These are phyloP conservation scores for Suhomyces ambrosiae DNA, from an alignment of 1,139 yeast genomes.

Conservation along the genomic window DNA sequence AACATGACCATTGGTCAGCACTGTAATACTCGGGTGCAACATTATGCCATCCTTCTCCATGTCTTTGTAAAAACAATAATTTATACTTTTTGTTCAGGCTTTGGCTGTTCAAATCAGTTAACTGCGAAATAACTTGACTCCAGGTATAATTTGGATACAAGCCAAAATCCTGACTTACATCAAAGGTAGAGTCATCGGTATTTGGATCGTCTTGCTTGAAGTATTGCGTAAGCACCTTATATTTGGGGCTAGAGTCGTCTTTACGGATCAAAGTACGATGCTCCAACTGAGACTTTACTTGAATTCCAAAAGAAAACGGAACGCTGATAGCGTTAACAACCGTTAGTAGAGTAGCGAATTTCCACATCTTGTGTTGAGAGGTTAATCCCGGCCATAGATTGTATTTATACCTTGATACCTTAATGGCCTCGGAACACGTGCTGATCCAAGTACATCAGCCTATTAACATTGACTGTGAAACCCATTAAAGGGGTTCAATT, in stretches of 20 bases:
- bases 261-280: neutral
- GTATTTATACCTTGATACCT: neutral
- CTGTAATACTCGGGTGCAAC: constrained; percentile 27
- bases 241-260: constrained; percentile 7
- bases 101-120: constrained; percentile 11
- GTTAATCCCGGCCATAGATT: no score
- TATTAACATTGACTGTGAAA: neutral
- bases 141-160: constrained; percentile 22
- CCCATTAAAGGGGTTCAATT: neutral
- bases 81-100: constrained; percentile 18
- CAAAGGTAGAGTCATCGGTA: constrained; percentile 18
- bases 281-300: no score
- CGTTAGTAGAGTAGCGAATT: neutral
- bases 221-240: constrained; percentile 16
- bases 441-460: no score
- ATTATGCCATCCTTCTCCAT: constrained; percentile 47
- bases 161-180: constrained; percentile 23
- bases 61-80: constrained; percentile 41
- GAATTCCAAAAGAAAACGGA: no score
- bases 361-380: neutral
- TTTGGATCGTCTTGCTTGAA: constrained; percentile 25
- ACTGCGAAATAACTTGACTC: constrained; percentile 16
- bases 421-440: neutral
- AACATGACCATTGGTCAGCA: constrained; percentile 34
- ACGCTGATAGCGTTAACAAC: neutral